Evolutionary conservation across 305 asterid genomes (phyloP).

Genomic region (Fraxinus velutina): DNA sequence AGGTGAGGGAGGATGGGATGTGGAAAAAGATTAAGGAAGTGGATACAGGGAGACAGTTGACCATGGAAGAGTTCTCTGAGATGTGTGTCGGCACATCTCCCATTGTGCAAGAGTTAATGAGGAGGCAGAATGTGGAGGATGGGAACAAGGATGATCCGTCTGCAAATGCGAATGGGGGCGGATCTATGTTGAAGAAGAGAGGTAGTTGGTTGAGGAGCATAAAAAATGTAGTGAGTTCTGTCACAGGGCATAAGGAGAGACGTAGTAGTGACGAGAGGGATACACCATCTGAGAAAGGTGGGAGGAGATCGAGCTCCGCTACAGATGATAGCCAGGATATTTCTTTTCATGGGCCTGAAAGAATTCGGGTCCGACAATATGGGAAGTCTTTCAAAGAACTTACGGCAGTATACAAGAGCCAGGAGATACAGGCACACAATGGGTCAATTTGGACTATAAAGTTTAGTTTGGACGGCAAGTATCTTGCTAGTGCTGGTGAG

Average conservation of each 20-base stretch:
- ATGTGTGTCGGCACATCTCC: slow-evolving; percentile 96
- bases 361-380: slow-evolving; percentile 79
- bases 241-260: slow-evolving; percentile 67
- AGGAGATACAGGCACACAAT: slow-evolving; percentile 89
- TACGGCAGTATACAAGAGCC: slow-evolving; percentile 78
- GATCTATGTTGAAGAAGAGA: slow-evolving; percentile 61
- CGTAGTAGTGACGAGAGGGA: slow-evolving; percentile 95
- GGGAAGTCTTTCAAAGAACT: slow-evolving; percentile 89
- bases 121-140: slow-evolving; percentile 87
- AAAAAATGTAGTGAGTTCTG: slow-evolving; percentile 71
- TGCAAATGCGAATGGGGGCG: slow-evolving; percentile 48
- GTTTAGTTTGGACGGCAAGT: slow-evolving; percentile 96
- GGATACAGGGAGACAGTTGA: slow-evolving; percentile 88
- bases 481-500: slow-evolving; percentile 98
- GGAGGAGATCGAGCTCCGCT: slow-evolving; percentile 97
- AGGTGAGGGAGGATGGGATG: slow-evolving; percentile 85
- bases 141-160: slow-evolving; percentile 54
- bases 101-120: slow-evolving; percentile 90
- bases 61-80: slow-evolving; percentile 93
- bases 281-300: slow-evolving; percentile 95
- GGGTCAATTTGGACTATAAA: slow-evolving; percentile 96
- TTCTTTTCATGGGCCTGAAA: slow-evolving; percentile 85
- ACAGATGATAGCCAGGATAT: slow-evolving; percentile 96
- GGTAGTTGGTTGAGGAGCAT: slow-evolving; percentile 81
- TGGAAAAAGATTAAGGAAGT: slow-evolving; percentile 92